A percentile compares a stretch with the other conserved stretches of the same genome.
Evolutionary conservation across 1,284 basidiomycete genomes (phyloP).

Genomic region (Naganishia sp.): DNA sequence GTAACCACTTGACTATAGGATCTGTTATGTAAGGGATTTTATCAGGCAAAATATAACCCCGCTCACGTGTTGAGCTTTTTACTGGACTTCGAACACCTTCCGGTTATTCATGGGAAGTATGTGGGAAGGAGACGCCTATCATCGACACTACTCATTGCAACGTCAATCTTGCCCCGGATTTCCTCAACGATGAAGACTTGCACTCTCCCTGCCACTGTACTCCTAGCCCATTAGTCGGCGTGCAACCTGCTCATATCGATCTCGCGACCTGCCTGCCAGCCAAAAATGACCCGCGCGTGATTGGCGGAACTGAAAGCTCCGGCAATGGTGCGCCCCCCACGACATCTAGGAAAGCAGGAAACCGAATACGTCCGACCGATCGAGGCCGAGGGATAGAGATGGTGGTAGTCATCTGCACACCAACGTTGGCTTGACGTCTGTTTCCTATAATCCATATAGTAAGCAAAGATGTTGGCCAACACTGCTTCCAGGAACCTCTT

Average conservation of each 20-base stretch:
- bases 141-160: no score
- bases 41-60: not conserved
- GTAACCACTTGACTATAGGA: slow-evolving; percentile 28
- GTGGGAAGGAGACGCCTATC: no score
- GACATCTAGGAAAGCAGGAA: not conserved
- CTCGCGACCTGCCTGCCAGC: not conserved
- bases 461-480: slow-evolving; percentile 16
- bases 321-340: not conserved
- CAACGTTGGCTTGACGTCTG: not conserved
- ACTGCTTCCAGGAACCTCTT: slow-evolving; percentile 19
- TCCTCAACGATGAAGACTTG: no score
- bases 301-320: slow-evolving; percentile 25
- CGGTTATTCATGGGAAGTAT: no score
- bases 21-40: not conserved
- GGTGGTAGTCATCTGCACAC: slow-evolving; percentile 6
- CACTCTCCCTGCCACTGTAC: not conserved
- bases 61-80: no score
- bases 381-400: slow-evolving; percentile 4
- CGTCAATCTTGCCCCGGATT: no score
- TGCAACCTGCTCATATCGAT: not conserved
- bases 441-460: not conserved
- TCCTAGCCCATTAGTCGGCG: not conserved
- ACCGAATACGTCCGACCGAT: slow-evolving; percentile 29
- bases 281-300: slow-evolving; percentile 17
- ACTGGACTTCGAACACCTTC: no score